Conservation (phyloP, 225 moss, liverwort and hornwort genomes). For the Marchantia paleacea region DNA sequence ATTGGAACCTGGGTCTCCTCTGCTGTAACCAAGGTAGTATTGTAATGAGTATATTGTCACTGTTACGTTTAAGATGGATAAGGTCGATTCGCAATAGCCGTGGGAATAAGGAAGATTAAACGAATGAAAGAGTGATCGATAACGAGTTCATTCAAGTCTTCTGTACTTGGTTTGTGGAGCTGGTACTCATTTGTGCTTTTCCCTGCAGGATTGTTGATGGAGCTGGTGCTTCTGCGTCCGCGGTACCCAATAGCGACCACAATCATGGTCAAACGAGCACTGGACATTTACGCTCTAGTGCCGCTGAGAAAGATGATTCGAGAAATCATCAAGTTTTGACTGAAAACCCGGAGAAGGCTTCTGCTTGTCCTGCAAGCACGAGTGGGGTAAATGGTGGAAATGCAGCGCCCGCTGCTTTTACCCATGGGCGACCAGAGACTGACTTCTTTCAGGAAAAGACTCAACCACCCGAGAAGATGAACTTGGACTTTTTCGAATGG, state of each 20-base stretch:
- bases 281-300: conserved; percentile 48
- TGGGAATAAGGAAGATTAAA: too few relatives aligned
- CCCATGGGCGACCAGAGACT: conserved; percentile 45
- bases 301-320: conserved; percentile 51
- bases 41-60: too few relatives aligned
- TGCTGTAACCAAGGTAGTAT: too few relatives aligned
- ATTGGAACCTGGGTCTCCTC: too few relatives aligned
- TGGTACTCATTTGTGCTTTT: not conserved
- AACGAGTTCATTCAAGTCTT: too few relatives aligned
- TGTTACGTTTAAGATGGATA: too few relatives aligned
- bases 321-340: conserved; percentile 45
- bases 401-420: conserved; percentile 35
- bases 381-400: conserved; percentile 41
- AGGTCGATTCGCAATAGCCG: too few relatives aligned
- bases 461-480: conserved; percentile 60
- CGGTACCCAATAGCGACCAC: conserved; percentile 34
- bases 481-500: conserved; percentile 90
- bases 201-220: conserved; percentile 48
- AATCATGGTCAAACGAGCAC: conserved; percentile 45
- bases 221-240: conserved; percentile 42
- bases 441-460: conserved; percentile 64
- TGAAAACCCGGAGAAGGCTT: conserved; percentile 52
- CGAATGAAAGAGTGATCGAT: too few relatives aligned
- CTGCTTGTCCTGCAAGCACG: conserved; percentile 40
- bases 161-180: not conserved